These are phyloP conservation scores for Paecilomyces fulvus DNA, from an alignment of 2,329 filamentous ascomycete genomes.

Conservation along the genomic window DNA sequence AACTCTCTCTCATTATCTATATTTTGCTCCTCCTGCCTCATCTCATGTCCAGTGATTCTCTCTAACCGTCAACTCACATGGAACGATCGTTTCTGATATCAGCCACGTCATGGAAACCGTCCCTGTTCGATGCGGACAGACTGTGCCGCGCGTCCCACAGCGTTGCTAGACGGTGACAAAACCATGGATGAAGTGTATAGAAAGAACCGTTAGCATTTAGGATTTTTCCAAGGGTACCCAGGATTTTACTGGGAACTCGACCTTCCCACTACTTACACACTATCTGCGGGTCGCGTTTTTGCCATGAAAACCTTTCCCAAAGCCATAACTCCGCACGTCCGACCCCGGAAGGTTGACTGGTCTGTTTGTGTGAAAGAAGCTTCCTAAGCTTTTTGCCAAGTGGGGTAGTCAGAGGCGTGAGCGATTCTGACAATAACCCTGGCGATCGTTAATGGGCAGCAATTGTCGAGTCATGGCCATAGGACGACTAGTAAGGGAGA, in stretches of 20 bases:
- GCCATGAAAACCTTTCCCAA: background rate
- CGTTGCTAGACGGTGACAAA: background rate
- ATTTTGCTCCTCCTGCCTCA: background rate
- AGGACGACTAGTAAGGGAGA: too few relatives aligned
- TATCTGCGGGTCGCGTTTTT: background rate
- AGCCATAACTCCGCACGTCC: background rate
- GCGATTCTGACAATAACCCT: too few relatives aligned
- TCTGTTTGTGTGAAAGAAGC: background rate
- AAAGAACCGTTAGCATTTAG: too few relatives aligned
- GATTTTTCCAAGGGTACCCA: background rate
- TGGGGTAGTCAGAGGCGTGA: background rate
- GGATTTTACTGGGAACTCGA: background rate
- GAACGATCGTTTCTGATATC: background rate
- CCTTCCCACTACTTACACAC: background rate
- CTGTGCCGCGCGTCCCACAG: background rate
- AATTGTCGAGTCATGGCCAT: too few relatives aligned
- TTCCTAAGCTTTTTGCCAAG: conserved; percentile 1
- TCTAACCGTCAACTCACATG: background rate
- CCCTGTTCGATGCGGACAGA: background rate
- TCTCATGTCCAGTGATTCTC: background rate
- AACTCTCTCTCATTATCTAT: background rate
- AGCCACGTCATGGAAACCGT: background rate
- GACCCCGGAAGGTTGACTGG: background rate
- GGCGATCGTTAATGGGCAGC: background rate
- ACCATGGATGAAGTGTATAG: background rate